Conservation (phyloP, 768 basidiomycete genomes). For the Suillus cothurnatus region DNA sequence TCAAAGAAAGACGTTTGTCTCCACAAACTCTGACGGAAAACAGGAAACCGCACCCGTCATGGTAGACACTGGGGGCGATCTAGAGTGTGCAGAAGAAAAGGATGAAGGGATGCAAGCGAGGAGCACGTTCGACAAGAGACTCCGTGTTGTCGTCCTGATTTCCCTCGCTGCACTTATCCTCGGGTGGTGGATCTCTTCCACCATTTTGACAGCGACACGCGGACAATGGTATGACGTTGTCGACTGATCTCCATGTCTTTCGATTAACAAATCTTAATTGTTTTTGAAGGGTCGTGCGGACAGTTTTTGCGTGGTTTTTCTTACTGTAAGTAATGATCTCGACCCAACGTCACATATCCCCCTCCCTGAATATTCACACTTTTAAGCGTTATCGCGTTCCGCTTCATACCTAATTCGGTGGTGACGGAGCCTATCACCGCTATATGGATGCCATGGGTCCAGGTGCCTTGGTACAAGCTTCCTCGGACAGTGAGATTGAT, state of each 20-base stretch:
- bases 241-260: background rate
- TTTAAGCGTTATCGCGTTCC: slow-evolving; percentile 73
- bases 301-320: slow-evolving; percentile 83
- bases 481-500: slow-evolving; percentile 55
- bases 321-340: slow-evolving; percentile 50
- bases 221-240: slow-evolving; percentile 61
- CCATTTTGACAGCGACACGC: slow-evolving; percentile 65
- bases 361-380: background rate
- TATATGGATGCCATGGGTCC: slow-evolving; percentile 67
- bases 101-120: slow-evolving; percentile 13
- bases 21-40: slow-evolving; percentile 15
- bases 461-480: slow-evolving; percentile 68
- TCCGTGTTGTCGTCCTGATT: slow-evolving; percentile 50
- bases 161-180: slow-evolving; percentile 63
- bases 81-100: slow-evolving; percentile 10
- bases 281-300: slow-evolving; percentile 67
- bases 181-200: slow-evolving; percentile 87
- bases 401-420: slow-evolving; percentile 75
- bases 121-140: slow-evolving; percentile 19
- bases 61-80: slow-evolving; percentile 23
- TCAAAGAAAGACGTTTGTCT: slow-evolving; percentile 23
- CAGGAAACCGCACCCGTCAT: slow-evolving; percentile 11
- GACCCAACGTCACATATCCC: background rate
- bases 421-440: slow-evolving; percentile 72
- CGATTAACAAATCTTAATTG: slow-evolving; percentile 8